phyloP scores from a whole-genome alignment of 176 grass and related monocot species.

The Bromus sterilis region DNA sequence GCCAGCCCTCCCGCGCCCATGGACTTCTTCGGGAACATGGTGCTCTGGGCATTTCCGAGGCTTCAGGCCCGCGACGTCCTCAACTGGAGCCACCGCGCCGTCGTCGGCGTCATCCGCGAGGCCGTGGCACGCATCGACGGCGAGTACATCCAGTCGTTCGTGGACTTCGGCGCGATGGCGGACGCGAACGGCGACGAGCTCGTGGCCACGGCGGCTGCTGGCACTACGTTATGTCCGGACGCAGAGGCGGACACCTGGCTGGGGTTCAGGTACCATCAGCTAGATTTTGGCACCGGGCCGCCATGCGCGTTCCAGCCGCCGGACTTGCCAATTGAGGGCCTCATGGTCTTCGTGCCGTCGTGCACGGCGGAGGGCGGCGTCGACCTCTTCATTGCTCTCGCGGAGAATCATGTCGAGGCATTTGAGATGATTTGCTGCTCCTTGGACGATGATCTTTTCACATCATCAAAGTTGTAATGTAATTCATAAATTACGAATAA shows the following conservation, averaged over 20 bases:
- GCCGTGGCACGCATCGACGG: background rate
- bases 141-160: conserved; percentile 27
- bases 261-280: conserved; percentile 10
- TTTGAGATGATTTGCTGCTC: background rate
- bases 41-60: background rate
- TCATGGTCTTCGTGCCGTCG: background rate
- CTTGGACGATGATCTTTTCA: background rate
- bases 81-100: background rate
- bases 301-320: background rate
- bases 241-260: conserved; percentile 31
- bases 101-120: background rate
- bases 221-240: background rate
- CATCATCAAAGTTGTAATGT: background rate
- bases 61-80: background rate
- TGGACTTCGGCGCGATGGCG: conserved; percentile 9
- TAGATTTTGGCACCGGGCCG: conserved; percentile 16
- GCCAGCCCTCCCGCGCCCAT: background rate
- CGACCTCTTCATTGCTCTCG: background rate
- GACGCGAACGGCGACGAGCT: background rate
- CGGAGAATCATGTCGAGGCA: background rate
- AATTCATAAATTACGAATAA: too few species aligned
- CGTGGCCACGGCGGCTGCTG: background rate
- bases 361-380: background rate
- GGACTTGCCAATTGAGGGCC: background rate
- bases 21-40: background rate